These are phyloP conservation scores for Cystobasidiaceae sp. DNA, from an alignment of 1,284 basidiomycete species.

Conservation along the genomic window DNA sequence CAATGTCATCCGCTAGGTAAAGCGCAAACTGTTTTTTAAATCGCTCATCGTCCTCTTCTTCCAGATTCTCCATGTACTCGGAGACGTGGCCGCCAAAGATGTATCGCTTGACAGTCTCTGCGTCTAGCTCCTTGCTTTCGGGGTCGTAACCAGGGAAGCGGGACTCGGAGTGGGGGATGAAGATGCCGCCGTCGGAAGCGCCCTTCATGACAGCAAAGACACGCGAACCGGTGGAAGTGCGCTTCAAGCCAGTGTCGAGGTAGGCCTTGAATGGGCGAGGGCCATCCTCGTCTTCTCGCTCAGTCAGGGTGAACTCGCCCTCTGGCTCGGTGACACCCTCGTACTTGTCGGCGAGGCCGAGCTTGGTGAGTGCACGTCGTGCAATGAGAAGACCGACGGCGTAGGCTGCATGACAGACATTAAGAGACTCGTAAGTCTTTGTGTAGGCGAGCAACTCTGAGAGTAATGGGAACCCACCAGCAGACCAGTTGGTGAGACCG, in stretches of 20 bases:
- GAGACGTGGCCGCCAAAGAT: conserved; percentile 74
- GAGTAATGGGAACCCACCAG: conserved; percentile 54
- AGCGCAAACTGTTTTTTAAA: conserved; percentile 98
- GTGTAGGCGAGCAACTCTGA: neutral
- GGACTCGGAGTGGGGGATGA: conserved; percentile 95
- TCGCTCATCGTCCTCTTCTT: conserved; percentile 99
- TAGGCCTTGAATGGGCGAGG: conserved; percentile 98
- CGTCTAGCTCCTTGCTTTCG: conserved; percentile 89
- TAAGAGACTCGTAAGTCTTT: neutral
- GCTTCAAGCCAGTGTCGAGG: conserved; percentile 97
- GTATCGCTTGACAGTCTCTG: conserved; percentile 94
- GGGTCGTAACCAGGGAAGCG: conserved; percentile 98
- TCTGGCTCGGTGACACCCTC: conserved; percentile 90
- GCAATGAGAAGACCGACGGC: conserved; percentile 94
- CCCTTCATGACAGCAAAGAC: conserved; percentile 99
- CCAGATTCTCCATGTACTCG: conserved; percentile 98
- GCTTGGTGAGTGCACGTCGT: conserved; percentile 89
- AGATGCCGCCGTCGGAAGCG: conserved; percentile 96
- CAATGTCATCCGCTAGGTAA: conserved; percentile 92
- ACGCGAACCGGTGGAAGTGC: conserved; percentile 96
- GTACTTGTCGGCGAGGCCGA: conserved; percentile 98
- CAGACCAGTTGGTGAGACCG: conserved; percentile 98
- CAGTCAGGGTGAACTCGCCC: conserved; percentile 75
- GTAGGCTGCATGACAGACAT: conserved; percentile 61
- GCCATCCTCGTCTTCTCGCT: conserved; percentile 76